Conservation (phyloP, 2,329 filamentous ascomycete genomes). For the Fusarium sp. region DNA sequence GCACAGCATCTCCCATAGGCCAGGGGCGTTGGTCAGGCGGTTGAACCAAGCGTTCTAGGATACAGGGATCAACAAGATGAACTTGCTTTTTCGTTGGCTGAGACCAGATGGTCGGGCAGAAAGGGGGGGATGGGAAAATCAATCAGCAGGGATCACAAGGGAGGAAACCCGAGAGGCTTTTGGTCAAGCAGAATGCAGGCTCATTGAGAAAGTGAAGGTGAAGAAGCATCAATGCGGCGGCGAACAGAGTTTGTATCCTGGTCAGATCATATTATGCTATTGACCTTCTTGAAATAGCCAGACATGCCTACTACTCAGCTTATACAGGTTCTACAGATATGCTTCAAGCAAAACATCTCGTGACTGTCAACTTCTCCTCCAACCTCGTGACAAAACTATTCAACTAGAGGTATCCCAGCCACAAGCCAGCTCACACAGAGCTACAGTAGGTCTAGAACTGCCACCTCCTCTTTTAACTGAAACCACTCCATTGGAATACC, state of each 20-base stretch:
- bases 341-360: background rate
- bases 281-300: conserved; percentile 2
- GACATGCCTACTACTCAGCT: background rate
- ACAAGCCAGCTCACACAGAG: conserved; percentile 1
- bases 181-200: background rate
- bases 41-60: conserved; percentile 40
- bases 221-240: background rate
- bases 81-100: conserved; percentile 20
- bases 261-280: conserved; percentile 15
- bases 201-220: background rate
- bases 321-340: background rate
- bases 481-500: conserved; percentile 12
- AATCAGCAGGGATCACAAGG: conserved; percentile 16
- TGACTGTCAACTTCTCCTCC: background rate
- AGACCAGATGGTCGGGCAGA: conserved; percentile 29
- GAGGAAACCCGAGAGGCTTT: conserved; percentile 24
- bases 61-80: conserved; percentile 22
- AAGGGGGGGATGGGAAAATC: conserved; percentile 14
- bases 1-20: conserved; percentile 30
- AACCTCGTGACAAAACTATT: background rate
- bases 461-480: conserved; percentile 13
- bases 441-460: background rate
- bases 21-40: conserved; percentile 37
- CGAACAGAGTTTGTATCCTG: background rate
- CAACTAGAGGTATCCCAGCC: background rate